Conservation (phyloP, 768 basidiomycete species). For the Tricholoma sp. region DNA sequence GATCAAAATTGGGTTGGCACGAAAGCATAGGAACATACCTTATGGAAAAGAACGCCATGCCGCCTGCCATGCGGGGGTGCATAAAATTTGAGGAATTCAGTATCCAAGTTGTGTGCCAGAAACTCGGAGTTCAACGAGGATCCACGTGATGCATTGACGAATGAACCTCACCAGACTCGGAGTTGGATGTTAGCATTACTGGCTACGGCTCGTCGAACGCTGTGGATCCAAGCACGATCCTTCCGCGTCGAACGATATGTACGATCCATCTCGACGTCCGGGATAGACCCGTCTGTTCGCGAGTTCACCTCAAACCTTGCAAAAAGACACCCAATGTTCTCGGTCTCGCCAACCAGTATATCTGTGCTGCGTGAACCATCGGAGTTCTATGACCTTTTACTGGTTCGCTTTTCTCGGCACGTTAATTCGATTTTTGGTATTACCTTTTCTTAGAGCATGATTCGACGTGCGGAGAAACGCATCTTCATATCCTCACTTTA, state of each 20-base stretch:
- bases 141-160: too few species aligned
- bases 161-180: too few species aligned
- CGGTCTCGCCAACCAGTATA: conserved; percentile 41
- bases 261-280: conserved; percentile 22
- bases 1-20: neutral
- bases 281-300: conserved; percentile 30
- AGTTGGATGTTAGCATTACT: conserved; percentile 4
- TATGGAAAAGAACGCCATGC: neutral
- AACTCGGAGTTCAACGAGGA: too few species aligned
- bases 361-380: conserved; percentile 51
- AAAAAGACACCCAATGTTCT: conserved; percentile 43
- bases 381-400: conserved; percentile 49
- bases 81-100: too few species aligned
- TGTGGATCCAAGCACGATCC: neutral
- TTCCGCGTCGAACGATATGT: neutral
- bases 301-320: conserved; percentile 32
- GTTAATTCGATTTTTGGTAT: neutral
- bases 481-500: conserved; percentile 91
- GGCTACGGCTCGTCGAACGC: neutral
- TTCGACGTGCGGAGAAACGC: conserved; percentile 67
- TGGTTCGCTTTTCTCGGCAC: conserved; percentile 32
- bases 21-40: neutral
- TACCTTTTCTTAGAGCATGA: conserved; percentile 51
- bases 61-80: too few species aligned
- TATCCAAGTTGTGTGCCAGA: too few species aligned